phyloP scores from a whole-genome alignment of 805 yeast species.

The Starmerella potacharoeniae region DNA sequence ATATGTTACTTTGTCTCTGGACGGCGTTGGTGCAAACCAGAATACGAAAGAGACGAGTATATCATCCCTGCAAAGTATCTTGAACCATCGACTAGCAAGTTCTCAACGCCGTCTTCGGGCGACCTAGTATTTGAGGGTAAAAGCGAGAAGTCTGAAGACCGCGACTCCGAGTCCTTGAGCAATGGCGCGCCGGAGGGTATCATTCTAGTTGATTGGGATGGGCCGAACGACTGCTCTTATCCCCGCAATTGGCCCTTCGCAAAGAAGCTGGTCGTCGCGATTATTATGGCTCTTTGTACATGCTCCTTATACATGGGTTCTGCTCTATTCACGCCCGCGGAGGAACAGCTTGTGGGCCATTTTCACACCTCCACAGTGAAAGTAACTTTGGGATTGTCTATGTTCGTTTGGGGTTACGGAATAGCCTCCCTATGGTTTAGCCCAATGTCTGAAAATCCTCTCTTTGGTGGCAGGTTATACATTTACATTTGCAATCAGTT shows the following conservation, averaged over 20 bases:
- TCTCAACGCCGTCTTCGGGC: background rate
- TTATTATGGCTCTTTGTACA: constrained; percentile 37
- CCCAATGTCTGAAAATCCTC: constrained; percentile 42
- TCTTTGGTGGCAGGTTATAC: constrained; percentile 39
- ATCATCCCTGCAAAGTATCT: background rate
- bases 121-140: background rate
- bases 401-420: constrained; percentile 52
- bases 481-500: constrained; percentile 38
- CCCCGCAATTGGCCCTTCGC: constrained; percentile 47
- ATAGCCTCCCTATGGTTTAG: constrained; percentile 46
- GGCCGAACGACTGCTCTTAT: constrained; percentile 28
- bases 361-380: constrained; percentile 34
- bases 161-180: background rate
- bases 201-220: constrained; percentile 27
- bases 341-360: constrained; percentile 32
- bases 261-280: constrained; percentile 33
- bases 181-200: background rate
- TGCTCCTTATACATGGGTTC: constrained; percentile 50
- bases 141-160: background rate
- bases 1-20: background rate
- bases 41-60: background rate
- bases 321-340: constrained; percentile 48
- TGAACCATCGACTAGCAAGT: background rate
- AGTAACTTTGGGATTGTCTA: constrained; percentile 41
- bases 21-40: background rate